Evolutionary conservation across 2,329 filamentous ascomycete genomes (phyloP), one percentile per base, ranked within the genome.

Genomic region (Stenocarpella maydis): DNA sequence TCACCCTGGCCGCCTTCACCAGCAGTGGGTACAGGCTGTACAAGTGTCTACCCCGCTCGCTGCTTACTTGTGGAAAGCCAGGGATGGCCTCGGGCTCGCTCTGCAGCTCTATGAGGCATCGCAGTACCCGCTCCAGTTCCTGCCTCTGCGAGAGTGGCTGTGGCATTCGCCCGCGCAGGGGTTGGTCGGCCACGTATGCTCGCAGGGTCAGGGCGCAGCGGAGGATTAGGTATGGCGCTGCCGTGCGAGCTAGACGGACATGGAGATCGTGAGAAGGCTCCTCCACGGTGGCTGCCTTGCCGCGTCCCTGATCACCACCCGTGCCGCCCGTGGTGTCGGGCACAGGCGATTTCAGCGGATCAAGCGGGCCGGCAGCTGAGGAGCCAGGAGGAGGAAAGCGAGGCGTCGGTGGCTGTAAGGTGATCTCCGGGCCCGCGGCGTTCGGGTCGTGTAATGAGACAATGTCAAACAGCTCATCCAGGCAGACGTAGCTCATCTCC

Each of bases 121-220:
- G 81, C 21, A 98, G 82, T 28, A 95, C 85, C 75, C 92, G 91
- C 5, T 92, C 77, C 14, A 99, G 82, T 77, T 97, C 96, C 71
- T 88, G 90, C 52, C 93, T 87, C 76, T 97, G 93, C 10, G 89
- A 91, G 6, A 93, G 84, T 0, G 95, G 95, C 77, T 96, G 93
- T 5, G 96, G 96, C 90, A 97, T 96, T 61, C 90, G 87, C 0
- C 96, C 95, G 17, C 96, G 87, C 24, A 99, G 83, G 0, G 95
- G 95, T 77, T 98, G 95, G 78, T 99, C 96, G 4, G 94, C 92
- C 54, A 97, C 90, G 77, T 97, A 98, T 0, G 91, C 86, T 68
- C 93, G 90, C n/a, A 98, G 81, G 0, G 93, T 90, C 19, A 97
- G 83, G 0, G 92, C 94, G 15, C 92, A 90, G 3, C 96, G 90